Percentiles rank a stretch among this genome's conserved stretches.
These are phyloP conservation scores for Endothia cerciana DNA, from an alignment of 2,329 filamentous ascomycete genomes.

Conservation along the genomic window DNA sequence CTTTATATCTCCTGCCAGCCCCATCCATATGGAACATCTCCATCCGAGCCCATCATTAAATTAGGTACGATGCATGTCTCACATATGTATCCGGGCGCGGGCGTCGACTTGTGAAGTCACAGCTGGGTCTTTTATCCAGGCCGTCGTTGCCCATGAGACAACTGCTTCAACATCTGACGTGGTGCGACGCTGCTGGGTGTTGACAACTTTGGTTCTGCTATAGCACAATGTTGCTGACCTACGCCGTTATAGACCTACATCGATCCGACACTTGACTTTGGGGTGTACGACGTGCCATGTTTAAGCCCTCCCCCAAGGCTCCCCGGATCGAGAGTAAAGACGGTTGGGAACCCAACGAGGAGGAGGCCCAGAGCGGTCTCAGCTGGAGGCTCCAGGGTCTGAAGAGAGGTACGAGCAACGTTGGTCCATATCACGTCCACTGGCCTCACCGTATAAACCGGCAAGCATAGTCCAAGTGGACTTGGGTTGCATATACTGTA, in stretches of 20 bases:
- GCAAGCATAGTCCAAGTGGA: neutral
- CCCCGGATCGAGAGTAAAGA: neutral
- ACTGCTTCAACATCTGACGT: neutral
- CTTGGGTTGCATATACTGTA: slow-evolving; percentile 2
- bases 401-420: neutral
- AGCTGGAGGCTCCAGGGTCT: neutral
- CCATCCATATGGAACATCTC: neutral
- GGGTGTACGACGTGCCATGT: neutral
- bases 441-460: neutral
- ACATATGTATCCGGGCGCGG: neutral
- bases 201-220: neutral
- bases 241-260: neutral
- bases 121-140: neutral
- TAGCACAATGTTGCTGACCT: neutral
- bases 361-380: neutral
- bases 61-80: neutral
- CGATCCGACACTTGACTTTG: neutral
- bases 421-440: neutral
- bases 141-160: neutral
- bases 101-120: neutral
- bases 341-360: neutral
- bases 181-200: neutral
- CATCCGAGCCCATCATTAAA: neutral
- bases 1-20: neutral
- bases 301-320: neutral